Percentiles rank a stretch among this genome's conserved stretches.
These are phyloP conservation scores for Collybia sp. DNA, from an alignment of 768 basidiomycete genomes.

Conservation along the genomic window DNA sequence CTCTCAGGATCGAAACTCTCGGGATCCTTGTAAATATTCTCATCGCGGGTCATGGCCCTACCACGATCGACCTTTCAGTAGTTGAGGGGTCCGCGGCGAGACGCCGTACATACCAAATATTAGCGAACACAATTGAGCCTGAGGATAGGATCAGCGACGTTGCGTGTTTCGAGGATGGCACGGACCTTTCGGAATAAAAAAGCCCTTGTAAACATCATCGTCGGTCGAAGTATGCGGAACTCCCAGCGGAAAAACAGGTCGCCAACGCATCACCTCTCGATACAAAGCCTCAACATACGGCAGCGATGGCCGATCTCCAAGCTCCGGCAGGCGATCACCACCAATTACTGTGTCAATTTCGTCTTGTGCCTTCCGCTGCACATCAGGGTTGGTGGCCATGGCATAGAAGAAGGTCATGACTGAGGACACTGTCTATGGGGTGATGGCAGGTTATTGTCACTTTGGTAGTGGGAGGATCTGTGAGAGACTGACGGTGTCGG, in stretches of 20 bases:
- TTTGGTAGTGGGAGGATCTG: slow-evolving; percentile 4
- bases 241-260: slow-evolving; percentile 23
- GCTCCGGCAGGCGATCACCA: slow-evolving; percentile 30
- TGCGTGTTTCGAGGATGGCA: neutral
- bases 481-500: neutral
- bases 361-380: slow-evolving; percentile 22
- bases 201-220: slow-evolving; percentile 14
- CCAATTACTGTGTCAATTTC: slow-evolving; percentile 37
- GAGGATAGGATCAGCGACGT: neutral
- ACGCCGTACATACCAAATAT: slow-evolving; percentile 13
- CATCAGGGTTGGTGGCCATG: slow-evolving; percentile 14
- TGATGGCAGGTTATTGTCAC: neutral
- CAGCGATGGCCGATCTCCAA: slow-evolving; percentile 27
- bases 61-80: neutral
- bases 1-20: slow-evolving; percentile 22
- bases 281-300: slow-evolving; percentile 35
- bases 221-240: slow-evolving; percentile 9
- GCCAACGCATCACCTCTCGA: slow-evolving; percentile 35
- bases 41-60: slow-evolving; percentile 47
- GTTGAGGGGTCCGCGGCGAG: neutral
- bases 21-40: slow-evolving; percentile 35
- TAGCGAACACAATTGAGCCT: slow-evolving; percentile 16
- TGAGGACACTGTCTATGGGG: slow-evolving; percentile 6
- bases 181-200: slow-evolving; percentile 13
- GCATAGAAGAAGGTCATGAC: slow-evolving; percentile 14